phyloP scores from a whole-genome alignment of 768 basidiomycete genomes.

The Auricularia heimuer region DNA sequence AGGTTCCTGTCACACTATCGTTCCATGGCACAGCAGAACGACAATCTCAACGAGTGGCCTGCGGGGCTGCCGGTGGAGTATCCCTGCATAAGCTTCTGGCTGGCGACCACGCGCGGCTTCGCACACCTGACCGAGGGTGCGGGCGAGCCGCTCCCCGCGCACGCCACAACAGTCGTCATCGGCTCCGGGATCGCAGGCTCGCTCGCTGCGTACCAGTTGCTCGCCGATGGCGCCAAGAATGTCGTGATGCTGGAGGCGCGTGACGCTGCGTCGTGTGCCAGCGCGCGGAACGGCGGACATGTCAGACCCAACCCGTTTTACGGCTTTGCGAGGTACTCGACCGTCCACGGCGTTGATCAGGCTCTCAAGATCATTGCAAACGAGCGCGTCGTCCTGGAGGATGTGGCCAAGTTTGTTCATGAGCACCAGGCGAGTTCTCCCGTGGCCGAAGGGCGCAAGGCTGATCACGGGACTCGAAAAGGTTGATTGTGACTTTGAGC shows the following conservation, averaged over 20 bases:
- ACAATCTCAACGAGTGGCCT: not conserved
- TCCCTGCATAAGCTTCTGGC: not conserved
- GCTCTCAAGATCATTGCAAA: not conserved
- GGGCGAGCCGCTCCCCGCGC: not conserved
- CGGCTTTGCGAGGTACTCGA: not conserved
- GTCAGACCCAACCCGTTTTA: not conserved
- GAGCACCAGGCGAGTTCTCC: not conserved
- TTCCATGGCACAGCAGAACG: not conserved
- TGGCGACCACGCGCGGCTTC: not conserved
- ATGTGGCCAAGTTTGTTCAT: not conserved
- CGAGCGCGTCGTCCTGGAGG: not conserved
- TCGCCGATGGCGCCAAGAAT: not conserved
- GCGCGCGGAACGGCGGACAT: not conserved
- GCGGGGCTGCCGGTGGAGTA: not conserved
- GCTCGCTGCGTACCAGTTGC: not conserved
- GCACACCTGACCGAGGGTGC: not conserved
- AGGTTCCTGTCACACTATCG: not conserved
- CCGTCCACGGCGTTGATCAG: not conserved
- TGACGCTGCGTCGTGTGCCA: not conserved
- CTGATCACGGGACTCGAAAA: not conserved
- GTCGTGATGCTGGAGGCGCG: not conserved
- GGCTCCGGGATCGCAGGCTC: not conserved
- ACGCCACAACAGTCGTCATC: not conserved
- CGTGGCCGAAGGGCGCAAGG: not conserved
- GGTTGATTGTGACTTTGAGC: not conserved